These are phyloP conservation scores for Theobroma cacao DNA, from an alignment of 345 rosid species.

Conservation along the genomic window DNA sequence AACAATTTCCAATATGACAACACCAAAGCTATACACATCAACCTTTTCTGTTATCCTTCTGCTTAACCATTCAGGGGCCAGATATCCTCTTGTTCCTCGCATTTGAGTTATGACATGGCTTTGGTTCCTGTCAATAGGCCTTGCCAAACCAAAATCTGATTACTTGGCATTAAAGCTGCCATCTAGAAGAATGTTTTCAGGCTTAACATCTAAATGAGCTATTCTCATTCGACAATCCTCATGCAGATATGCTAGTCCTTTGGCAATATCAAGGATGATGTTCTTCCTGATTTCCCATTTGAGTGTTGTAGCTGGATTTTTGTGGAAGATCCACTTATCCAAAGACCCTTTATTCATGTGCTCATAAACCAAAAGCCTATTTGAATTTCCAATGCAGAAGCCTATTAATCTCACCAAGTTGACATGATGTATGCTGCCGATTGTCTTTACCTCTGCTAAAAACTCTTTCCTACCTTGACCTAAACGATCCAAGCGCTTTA, in stretches of 20 bases:
- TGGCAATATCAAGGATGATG: not conserved
- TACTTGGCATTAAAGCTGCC: too few relatives aligned
- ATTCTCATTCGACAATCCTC: not conserved
- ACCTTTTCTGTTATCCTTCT: not conserved
- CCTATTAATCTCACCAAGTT: not conserved
- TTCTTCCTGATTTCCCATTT: not conserved
- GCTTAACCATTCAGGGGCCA: not conserved
- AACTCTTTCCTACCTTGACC: not conserved
- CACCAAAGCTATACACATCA: not conserved
- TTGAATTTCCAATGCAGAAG: too few relatives aligned
- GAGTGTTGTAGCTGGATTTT: not conserved
- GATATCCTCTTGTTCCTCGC: not conserved
- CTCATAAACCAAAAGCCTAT: too few relatives aligned
- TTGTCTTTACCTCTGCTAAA: not conserved
- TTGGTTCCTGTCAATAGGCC: not conserved
- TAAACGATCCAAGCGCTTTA: too few relatives aligned
- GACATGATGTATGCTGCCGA: not conserved
- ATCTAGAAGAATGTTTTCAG: too few relatives aligned
- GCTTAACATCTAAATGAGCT: not conserved
- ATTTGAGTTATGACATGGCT: not conserved
- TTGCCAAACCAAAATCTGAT: not conserved
- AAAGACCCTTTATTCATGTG: too few relatives aligned
- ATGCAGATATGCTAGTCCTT: not conserved
- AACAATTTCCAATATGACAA: too few relatives aligned
- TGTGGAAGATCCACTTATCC: too few relatives aligned